Conservation (phyloP, 225 moss, liverwort and hornwort genomes). For the Sphagnum contortum region DNA sequence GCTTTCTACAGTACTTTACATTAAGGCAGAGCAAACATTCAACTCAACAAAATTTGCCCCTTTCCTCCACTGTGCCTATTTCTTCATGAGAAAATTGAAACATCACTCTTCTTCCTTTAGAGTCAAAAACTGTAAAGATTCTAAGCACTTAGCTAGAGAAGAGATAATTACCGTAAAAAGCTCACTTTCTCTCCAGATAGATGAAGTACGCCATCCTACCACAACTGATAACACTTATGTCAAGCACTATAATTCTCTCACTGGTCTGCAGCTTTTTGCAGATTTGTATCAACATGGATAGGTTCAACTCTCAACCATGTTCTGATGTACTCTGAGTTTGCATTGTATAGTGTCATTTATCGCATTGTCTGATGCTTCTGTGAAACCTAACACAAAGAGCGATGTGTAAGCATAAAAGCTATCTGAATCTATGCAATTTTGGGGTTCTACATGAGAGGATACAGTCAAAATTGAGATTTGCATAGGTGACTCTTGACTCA, state of each 20-base stretch:
- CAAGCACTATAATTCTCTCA: slow-evolving; percentile 1
- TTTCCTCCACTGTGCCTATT: no score
- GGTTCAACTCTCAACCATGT: background rate
- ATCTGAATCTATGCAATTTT: no score
- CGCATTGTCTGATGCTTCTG: no score
- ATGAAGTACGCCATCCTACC: slow-evolving; percentile 93
- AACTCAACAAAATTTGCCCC: background rate
- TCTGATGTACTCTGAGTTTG: background rate
- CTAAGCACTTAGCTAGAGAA: background rate
- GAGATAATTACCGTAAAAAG: slow-evolving; percentile 33
- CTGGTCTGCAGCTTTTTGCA: no score
- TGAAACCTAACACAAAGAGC: background rate
- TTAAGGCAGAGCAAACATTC: slow-evolving; percentile 21
- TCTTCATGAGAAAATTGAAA: no score
- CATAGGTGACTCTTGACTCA: slow-evolving; percentile 55
- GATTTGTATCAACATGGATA: no score
- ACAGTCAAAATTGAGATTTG: slow-evolving; percentile 83
- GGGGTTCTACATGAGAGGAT: slow-evolving; percentile 27
- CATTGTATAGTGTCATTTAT: no score
- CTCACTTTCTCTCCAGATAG: slow-evolving; percentile 71
- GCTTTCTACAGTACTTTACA: no score
- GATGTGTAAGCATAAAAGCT: background rate
- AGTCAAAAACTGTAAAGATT: no score
- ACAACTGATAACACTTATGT: slow-evolving; percentile 41
- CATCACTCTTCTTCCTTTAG: no score